phyloP scores from a whole-genome alignment of 164 flowering plant genomes.

The Vitis vinifera region ASM3070453v1 NC_081822.1:5162001-5162500 shows the following conservation, averaged over 20 bases:
- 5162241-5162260: slow-evolving; percentile 35
- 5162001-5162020: slow-evolving; percentile 28
- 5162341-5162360: too few species aligned
- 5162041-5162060: slow-evolving; percentile 20
- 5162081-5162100: slow-evolving; percentile 28
- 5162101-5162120: slow-evolving; percentile 31
- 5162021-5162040: slow-evolving; percentile 27
- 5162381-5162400: too few species aligned
- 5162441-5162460: too few species aligned
- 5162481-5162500: too few species aligned
- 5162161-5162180: slow-evolving; percentile 26
- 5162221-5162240: slow-evolving; percentile 30
- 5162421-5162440: too few species aligned
- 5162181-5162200: slow-evolving; percentile 32
- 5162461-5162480: too few species aligned
- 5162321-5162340: too few species aligned
- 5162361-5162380: too few species aligned
- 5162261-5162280: slow-evolving; percentile 24
- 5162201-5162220: slow-evolving; percentile 29
- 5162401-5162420: too few species aligned
- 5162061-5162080: slow-evolving; percentile 28
- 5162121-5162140: slow-evolving; percentile 32
- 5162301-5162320: too few species aligned
- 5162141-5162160: slow-evolving; percentile 24
- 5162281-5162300: slow-evolving; percentile 1